Evolutionary conservation across 2,329 filamentous ascomycete genomes (phyloP).

Genomic region (Ophiostoma quercus): DNA sequence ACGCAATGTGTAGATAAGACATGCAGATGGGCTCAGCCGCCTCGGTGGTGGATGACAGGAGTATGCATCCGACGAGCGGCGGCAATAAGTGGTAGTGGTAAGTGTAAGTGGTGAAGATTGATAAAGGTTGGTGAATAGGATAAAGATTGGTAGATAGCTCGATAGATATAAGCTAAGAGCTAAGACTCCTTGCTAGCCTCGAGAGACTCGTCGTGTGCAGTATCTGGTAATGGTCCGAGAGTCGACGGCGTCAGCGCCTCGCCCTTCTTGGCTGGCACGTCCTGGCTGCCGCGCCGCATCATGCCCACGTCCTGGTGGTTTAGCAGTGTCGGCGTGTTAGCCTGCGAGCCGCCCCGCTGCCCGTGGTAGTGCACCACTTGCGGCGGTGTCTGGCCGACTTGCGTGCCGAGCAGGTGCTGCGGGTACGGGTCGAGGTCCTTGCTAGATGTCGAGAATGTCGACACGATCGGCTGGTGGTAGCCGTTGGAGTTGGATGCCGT

Average conservation of each 20-base stretch:
- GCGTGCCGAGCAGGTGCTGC: constrained; percentile 57
- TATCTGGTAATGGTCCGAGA: constrained; percentile 40
- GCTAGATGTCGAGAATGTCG: constrained; percentile 65
- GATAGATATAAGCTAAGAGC: not conserved
- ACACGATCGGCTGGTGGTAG: constrained; percentile 64
- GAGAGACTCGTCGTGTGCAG: constrained; percentile 18
- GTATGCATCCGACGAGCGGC: not conserved
- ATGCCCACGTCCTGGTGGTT: constrained; percentile 47
- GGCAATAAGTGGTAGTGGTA: not conserved
- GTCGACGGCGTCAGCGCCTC: constrained; percentile 37
- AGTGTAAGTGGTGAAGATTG: too few species aligned
- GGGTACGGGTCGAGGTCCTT: constrained; percentile 65
- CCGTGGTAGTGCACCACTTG: constrained; percentile 65
- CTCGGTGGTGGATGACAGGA: not conserved
- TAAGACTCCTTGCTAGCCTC: constrained; percentile 25
- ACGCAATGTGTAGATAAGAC: not conserved
- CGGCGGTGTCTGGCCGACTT: constrained; percentile 57
- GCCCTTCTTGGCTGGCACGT: constrained; percentile 37
- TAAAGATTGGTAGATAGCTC: too few species aligned
- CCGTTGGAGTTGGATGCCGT: constrained; percentile 49
- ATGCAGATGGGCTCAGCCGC: not conserved
- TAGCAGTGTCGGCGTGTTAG: constrained; percentile 56
- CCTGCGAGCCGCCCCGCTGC: constrained; percentile 61
- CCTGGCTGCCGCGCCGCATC: constrained; percentile 47
- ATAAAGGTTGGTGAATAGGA: too few species aligned